Percentiles rank a stretch among this genome's conserved stretches.
Conservation (phyloP, 108 stramenopile genomes). For the Skeletonema tropicum region DNA sequence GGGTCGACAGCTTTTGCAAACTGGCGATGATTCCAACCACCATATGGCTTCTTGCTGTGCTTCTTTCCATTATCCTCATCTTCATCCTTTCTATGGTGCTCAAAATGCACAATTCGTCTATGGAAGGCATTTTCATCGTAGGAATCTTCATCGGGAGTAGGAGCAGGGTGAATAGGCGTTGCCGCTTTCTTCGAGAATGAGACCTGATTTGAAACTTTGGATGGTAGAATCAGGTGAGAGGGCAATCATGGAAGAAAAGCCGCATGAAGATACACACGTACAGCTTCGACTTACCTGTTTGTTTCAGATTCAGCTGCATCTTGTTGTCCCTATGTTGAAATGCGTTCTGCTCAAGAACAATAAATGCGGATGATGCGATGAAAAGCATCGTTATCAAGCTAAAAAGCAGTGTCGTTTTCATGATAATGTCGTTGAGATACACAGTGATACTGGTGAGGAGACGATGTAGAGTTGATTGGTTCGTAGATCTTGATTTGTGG, state of each 20-base stretch:
- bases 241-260: background rate
- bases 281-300: constrained; percentile 4
- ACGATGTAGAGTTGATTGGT: too few species aligned
- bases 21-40: constrained; percentile 1
- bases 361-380: background rate
- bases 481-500: too few species aligned
- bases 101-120: constrained; percentile 4
- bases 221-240: background rate
- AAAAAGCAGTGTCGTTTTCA: background rate
- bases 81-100: background rate
- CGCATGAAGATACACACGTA: background rate
- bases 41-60: background rate
- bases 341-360: background rate
- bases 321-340: background rate
- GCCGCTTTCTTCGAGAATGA: constrained; percentile 7
- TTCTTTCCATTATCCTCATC: background rate
- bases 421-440: background rate
- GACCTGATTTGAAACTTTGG: background rate
- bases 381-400: background rate
- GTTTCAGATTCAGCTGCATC: constrained; percentile 1
- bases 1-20: background rate
- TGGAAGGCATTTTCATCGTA: constrained; percentile 1
- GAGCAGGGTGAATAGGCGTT: background rate
- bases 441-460: background rate
- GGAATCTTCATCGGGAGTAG: background rate